These are phyloP conservation scores for Trichoderma sp. DNA, from an alignment of 2,329 filamentous ascomycete species.

Conservation along the genomic window DNA sequence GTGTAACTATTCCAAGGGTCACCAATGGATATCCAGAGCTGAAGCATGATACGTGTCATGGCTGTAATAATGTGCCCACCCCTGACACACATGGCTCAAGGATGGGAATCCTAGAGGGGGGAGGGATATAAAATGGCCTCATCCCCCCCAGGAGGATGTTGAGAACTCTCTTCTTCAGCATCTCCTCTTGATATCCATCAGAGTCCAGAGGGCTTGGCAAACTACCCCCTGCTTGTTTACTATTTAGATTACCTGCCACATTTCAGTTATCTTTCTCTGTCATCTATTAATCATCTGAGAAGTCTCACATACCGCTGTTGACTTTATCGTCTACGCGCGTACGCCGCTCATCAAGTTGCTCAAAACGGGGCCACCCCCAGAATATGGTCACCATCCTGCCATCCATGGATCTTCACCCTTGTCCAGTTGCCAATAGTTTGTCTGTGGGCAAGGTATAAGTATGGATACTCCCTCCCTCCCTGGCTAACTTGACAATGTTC, in stretches of 20 bases:
- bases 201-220: background rate
- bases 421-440: background rate
- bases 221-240: background rate
- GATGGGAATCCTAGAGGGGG: background rate
- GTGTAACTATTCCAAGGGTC: constrained; percentile 6
- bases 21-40: background rate
- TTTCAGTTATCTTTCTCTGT: background rate
- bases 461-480: background rate
- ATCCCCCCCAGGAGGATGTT: background rate
- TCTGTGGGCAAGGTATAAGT: background rate
- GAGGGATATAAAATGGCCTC: constrained; percentile 5
- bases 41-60: background rate
- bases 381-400: background rate
- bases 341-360: constrained; percentile 3
- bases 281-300: background rate
- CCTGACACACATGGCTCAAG: background rate
- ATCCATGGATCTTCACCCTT: background rate
- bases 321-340: background rate
- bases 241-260: background rate
- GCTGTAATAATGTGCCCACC: background rate
- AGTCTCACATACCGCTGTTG: background rate
- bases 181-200: background rate
- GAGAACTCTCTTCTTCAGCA: background rate
- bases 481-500: background rate
- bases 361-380: background rate